A percentile compares a stretch with the other conserved stretches of the same genome.
Evolutionary conservation across 768 basidiomycete genomes (phyloP).

Genomic region (Epithele typhae): DNA sequence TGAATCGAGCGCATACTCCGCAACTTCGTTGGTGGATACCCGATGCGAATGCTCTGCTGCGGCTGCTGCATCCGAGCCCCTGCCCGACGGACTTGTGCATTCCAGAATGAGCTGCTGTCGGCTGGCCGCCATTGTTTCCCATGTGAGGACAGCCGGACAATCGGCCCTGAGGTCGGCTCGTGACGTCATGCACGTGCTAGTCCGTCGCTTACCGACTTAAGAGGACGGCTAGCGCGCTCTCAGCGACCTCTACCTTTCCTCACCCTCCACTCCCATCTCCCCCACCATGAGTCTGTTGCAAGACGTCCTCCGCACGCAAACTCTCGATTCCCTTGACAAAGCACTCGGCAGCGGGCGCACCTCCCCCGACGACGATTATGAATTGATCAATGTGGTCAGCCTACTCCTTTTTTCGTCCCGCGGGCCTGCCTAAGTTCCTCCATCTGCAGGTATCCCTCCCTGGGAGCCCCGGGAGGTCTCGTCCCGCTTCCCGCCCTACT

Average conservation of each 20-base stretch:
- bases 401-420: neutral
- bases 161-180: neutral
- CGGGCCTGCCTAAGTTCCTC: constrained; percentile 3
- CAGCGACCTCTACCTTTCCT: constrained; percentile 9
- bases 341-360: constrained; percentile 16
- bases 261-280: neutral
- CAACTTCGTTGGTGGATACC: too few species aligned
- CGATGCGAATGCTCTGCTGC: too few species aligned
- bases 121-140: too few species aligned
- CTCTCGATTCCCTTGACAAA: constrained; percentile 32
- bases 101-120: too few species aligned
- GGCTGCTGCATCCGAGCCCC: too few species aligned
- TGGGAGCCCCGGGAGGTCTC: constrained; percentile 55
- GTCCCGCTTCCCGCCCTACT: constrained; percentile 50
- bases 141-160: too few species aligned
- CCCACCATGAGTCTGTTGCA: constrained; percentile 56
- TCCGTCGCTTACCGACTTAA: neutral
- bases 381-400: constrained; percentile 66
- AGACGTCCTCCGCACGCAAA: constrained; percentile 59
- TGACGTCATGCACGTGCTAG: constrained; percentile 13
- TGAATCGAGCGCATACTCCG: too few species aligned
- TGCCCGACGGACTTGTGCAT: too few species aligned
- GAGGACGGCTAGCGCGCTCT: constrained; percentile 4
- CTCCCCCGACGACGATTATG: constrained; percentile 52
- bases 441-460: constrained; percentile 55